A percentile compares a stretch with the other conserved stretches of the same genome.
Conservation (phyloP, 1,139 yeast genomes). For the Debaryomyces udenii region DNA sequence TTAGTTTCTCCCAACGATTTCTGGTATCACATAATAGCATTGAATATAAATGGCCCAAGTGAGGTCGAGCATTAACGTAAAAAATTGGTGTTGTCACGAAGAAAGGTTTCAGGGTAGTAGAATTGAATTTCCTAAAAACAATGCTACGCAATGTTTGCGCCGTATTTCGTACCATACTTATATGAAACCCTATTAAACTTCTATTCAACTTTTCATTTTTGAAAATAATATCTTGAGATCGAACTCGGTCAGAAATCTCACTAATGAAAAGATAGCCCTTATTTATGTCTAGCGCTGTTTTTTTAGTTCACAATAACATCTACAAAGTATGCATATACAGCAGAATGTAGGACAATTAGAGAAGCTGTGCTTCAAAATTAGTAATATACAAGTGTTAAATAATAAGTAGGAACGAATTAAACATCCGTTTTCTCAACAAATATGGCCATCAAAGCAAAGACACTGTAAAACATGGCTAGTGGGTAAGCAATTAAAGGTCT, state of each 20-base stretch:
- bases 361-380: neutral
- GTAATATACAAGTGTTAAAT: conserved; percentile 8
- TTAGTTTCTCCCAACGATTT: conserved; percentile 66
- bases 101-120: conserved; percentile 29
- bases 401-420: neutral
- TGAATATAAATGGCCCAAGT: conserved; percentile 89
- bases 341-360: neutral
- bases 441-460: conserved; percentile 94
- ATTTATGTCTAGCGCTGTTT: too few species aligned
- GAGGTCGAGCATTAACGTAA: conserved; percentile 95
- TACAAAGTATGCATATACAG: too few species aligned
- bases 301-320: too few species aligned
- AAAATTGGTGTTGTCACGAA: conserved; percentile 92
- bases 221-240: too few species aligned
- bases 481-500: conserved; percentile 94
- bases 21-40: conserved; percentile 82
- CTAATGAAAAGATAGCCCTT: too few species aligned
- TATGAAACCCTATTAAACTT: too few species aligned
- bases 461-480: conserved; percentile 84
- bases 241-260: too few species aligned
- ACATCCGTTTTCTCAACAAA: conserved; percentile 60
- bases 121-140: conserved; percentile 9
- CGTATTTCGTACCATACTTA: neutral
- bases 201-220: too few species aligned
- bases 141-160: neutral